Evolutionary conservation across 129 eudicot species (phyloP).

Genomic region (Mikania micrantha): DNA sequence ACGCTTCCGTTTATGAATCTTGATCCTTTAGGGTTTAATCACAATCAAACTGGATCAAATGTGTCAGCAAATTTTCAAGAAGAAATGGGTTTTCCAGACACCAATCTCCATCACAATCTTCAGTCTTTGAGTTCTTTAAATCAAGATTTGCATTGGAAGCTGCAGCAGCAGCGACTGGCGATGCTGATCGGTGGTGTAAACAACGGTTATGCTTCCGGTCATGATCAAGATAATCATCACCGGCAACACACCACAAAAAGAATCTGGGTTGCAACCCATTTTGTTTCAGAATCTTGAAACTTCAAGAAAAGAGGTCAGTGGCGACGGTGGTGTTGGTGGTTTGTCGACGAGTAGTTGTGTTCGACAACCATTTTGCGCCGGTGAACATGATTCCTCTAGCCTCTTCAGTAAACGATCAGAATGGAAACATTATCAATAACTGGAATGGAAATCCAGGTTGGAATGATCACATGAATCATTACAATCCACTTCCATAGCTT

Average conservation of each 20-base stretch:
- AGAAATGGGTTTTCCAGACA: too few relatives aligned
- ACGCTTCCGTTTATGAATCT: too few relatives aligned
- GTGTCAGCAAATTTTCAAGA: conserved; percentile 38
- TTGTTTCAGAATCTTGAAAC: conserved; percentile 55
- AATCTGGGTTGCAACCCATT: conserved; percentile 44
- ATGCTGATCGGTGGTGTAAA: conserved; percentile 37
- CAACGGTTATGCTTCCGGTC: too few relatives aligned
- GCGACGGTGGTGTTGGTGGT: conserved; percentile 16
- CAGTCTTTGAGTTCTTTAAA: conserved; percentile 78
- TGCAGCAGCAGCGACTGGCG: conserved; percentile 69
- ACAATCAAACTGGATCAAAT: conserved; percentile 29
- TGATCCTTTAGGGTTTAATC: conserved; percentile 35
- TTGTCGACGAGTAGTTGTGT: conserved; percentile 44
- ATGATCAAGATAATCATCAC: background rate
- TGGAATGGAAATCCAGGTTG: conserved; percentile 49
- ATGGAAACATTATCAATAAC: conserved; percentile 20
- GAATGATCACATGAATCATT: conserved; percentile 42
- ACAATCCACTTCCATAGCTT: conserved; percentile 31
- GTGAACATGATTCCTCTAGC: conserved; percentile 28
- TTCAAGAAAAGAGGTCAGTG: conserved; percentile 18
- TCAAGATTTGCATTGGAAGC: conserved; percentile 79
- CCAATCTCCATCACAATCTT: conserved; percentile 15
- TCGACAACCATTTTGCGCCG: conserved; percentile 37
- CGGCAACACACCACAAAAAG: conserved; percentile 9
- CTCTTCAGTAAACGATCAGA: conserved; percentile 21